Percentiles rank a stretch among this genome's conserved stretches.
phyloP scores from a whole-genome alignment of 495 filamentous ascomycete genomes.

The Penicillium turbatum region DNA sequence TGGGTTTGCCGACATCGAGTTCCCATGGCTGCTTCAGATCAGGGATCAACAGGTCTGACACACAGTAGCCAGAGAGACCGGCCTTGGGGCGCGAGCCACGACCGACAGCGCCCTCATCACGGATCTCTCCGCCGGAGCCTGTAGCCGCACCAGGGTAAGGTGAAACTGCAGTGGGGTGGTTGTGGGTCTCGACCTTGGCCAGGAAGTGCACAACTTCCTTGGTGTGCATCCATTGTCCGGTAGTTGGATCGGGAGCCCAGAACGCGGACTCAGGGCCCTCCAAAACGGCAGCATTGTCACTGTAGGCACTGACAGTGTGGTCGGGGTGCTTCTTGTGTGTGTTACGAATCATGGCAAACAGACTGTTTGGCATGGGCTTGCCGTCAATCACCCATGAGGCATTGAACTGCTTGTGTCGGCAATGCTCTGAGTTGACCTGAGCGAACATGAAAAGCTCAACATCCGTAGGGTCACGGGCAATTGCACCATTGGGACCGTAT shows the following conservation, averaged over 20 bases:
- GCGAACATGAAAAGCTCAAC: conserved; percentile 99
- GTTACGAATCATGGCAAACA: conserved; percentile 94
- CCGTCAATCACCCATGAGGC: conserved; percentile 97
- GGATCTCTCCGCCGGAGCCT: conserved; percentile 89
- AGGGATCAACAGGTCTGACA: conserved; percentile 88
- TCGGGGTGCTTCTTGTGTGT: conserved; percentile 77
- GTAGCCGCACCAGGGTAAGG: conserved; percentile 82
- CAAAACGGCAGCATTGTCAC: conserved; percentile 92
- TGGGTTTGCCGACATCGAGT: conserved; percentile 79
- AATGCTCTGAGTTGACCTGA: conserved; percentile 69
- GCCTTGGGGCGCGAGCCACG: conserved; percentile 91
- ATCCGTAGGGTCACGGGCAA: conserved; percentile 71
- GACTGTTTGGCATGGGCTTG: conserved; percentile 64
- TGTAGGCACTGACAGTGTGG: conserved; percentile 88
- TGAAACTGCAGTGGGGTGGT: conserved; percentile 94
- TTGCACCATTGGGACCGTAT: conserved; percentile 66
- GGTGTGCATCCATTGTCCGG: conserved; percentile 80
- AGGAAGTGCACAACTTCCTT: conserved; percentile 85
- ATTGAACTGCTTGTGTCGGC: conserved; percentile 84
- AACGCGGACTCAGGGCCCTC: conserved; percentile 69
- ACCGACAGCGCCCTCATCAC: conserved; percentile 92
- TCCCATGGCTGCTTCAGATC: conserved; percentile 83
- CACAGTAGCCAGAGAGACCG: conserved; percentile 87
- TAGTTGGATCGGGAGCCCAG: conserved; percentile 82
- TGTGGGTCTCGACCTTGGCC: conserved; percentile 97